Conservation (phyloP, 495 filamentous ascomycete species). For the Penicillium flavigenum region DNA sequence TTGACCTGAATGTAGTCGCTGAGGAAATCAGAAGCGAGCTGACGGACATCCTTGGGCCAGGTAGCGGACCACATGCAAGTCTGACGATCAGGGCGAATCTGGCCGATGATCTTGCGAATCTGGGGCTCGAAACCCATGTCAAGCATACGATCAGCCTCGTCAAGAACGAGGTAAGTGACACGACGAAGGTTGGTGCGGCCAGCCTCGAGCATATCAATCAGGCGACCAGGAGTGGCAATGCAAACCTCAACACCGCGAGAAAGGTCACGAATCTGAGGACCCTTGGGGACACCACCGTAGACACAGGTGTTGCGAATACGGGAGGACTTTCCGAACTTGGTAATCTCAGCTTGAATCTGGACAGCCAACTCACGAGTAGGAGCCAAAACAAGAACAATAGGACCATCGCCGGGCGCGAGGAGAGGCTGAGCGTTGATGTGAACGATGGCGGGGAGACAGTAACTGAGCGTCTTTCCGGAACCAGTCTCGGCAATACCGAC, state of each 20-base stretch:
- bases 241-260: constrained; percentile 94
- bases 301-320: constrained; percentile 98
- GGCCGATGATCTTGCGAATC: constrained; percentile 94
- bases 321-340: constrained; percentile 98
- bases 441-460: constrained; percentile 97
- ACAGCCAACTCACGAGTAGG: constrained; percentile 97
- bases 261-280: constrained; percentile 92
- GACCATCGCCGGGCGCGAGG: constrained; percentile 92
- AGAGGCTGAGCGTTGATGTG: constrained; percentile 99
- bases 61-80: constrained; percentile 99
- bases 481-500: constrained; percentile 99
- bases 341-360: constrained; percentile 98
- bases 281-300: constrained; percentile 97
- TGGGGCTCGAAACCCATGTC: constrained; percentile 99
- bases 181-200: constrained; percentile 97
- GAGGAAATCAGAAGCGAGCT: constrained; percentile 91
- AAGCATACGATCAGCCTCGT: constrained; percentile 99
- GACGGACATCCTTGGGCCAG: constrained; percentile 98
- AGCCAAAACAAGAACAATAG: constrained; percentile 92
- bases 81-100: constrained; percentile 97
- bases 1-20: constrained; percentile 98
- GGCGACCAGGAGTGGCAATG: constrained; percentile 94
- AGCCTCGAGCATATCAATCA: constrained; percentile 98
- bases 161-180: constrained; percentile 95
- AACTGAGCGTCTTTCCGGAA: constrained; percentile 97